phyloP scores from a whole-genome alignment of 2,329 filamentous ascomycete species.

The Lecanicillium sp. region DNA sequence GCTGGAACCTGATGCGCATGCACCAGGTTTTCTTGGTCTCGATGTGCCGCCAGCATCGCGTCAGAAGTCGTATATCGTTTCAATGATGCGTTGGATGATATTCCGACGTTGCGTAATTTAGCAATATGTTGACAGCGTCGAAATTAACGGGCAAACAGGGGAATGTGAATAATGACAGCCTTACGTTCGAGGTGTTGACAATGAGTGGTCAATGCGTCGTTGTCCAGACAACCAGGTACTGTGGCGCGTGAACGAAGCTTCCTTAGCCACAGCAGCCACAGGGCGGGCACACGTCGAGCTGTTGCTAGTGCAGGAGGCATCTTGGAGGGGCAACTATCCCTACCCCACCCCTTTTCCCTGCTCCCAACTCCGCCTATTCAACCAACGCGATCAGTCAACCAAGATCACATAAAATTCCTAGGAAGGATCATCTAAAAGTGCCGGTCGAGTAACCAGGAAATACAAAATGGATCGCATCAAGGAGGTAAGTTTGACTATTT shows the following conservation, averaged over 20 bases:
- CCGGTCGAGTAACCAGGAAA: conserved; percentile 17
- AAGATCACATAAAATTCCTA: conserved; percentile 1
- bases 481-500: conserved; percentile 57
- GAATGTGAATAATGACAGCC: neutral
- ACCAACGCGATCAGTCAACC: conserved; percentile 13
- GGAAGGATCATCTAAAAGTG: conserved; percentile 11
- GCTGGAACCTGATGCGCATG: conserved; percentile 66
- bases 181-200: conserved; percentile 1
- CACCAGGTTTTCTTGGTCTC: conserved; percentile 84
- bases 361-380: conserved; percentile 14
- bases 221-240: conserved; percentile 11
- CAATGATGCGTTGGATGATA: neutral
- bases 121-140: neutral
- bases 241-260: conserved; percentile 10
- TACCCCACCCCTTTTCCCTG: conserved; percentile 16
- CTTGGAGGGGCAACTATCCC: conserved; percentile 15
- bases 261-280: conserved; percentile 4
- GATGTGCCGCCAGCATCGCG: conserved; percentile 67
- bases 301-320: conserved; percentile 3
- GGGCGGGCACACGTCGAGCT: neutral
- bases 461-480: conserved; percentile 79
- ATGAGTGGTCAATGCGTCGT: conserved; percentile 9
- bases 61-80: too few species aligned
- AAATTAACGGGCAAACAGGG: neutral
- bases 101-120: neutral